Evolutionary conservation across 768 basidiomycete genomes (phyloP), one percentile per base, ranked within the genome.

Genomic region (Hypholoma sublateritium): DNA sequence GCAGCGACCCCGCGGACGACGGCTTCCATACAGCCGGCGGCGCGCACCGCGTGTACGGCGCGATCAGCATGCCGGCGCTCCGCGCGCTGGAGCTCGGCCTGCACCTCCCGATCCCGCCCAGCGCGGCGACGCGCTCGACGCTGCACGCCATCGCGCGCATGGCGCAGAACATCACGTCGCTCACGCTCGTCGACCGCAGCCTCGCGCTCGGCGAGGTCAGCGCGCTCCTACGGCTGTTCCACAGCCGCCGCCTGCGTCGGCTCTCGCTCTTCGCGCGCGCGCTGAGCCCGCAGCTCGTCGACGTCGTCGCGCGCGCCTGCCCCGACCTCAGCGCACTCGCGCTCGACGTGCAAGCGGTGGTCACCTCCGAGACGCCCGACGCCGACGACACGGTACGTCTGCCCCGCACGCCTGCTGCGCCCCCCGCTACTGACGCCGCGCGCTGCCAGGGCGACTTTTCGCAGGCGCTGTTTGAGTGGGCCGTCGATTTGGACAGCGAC

Each of bases 221-320:
- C 34, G 47, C 32, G 4, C 14, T 70, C 16, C 48, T 70, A 4
- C 50, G 51, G 19, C 42, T 60, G 3, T 65, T 70, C 42, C 59
- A 59, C 8, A 62, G 56, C 45, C 54, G 58, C 36, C 53, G 59
- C 14, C 49, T 68, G 34, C 61, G 63, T 25, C 51, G 50, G 37
- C 61, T 71, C 3, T 67, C 67, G 6, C 47, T 66, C 2, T 66
- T 64, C 16, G 53, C 65, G 14, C 56, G 59, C 8, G 44, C 50
- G 16, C 37, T 69, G 34, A 64, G 54, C 11, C 61, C 63, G 8
- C 60, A 65, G 47, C 59, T 71, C n/a, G 56, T 71, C 25, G 65
- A 67, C 46, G 42, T 61, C 4, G 58, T 71, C 5, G 65, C 65
- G 2, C 48, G 61, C n/a, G 51, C 47, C 1, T 69, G 67, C 39